These are phyloP conservation scores for Collybia sordida DNA, from an alignment of 768 basidiomycete genomes.

Conservation along the genomic window DNA sequence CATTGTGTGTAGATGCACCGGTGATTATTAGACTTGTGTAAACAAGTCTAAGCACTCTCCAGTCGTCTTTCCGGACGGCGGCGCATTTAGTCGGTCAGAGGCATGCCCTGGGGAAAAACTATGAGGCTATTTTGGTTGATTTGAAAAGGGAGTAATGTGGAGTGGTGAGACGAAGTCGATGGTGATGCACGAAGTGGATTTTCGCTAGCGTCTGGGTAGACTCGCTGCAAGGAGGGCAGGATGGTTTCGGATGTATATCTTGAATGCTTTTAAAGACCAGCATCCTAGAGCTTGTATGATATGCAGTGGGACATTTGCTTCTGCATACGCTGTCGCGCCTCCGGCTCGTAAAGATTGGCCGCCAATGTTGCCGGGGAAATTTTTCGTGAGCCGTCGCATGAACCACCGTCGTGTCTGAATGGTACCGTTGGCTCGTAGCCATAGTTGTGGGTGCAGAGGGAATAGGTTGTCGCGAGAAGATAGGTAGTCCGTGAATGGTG, in stretches of 20 bases:
- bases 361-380: constrained; percentile 12
- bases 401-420: constrained; percentile 17
- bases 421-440: not conserved
- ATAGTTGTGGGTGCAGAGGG: not conserved
- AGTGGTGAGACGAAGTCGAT: no score
- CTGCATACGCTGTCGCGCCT: constrained; percentile 23
- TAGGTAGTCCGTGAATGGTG: not conserved
- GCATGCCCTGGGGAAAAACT: no score
- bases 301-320: constrained; percentile 17
- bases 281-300: constrained; percentile 22
- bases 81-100: no score
- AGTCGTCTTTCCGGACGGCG: no score
- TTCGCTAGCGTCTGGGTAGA: no score
- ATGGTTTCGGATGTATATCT: constrained; percentile 20
- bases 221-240: constrained; percentile 15
- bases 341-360: constrained; percentile 6
- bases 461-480: not conserved
- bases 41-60: no score
- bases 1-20: no score
- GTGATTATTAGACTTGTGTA: no score
- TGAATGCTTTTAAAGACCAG: constrained; percentile 24
- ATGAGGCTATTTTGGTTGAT: no score
- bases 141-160: no score
- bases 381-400: constrained; percentile 4
- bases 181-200: no score